Base-by-base conservation (phyloP, 2,329 filamentous ascomycete genomes). In the Neofusicoccum kwambonambiense region DNA sequence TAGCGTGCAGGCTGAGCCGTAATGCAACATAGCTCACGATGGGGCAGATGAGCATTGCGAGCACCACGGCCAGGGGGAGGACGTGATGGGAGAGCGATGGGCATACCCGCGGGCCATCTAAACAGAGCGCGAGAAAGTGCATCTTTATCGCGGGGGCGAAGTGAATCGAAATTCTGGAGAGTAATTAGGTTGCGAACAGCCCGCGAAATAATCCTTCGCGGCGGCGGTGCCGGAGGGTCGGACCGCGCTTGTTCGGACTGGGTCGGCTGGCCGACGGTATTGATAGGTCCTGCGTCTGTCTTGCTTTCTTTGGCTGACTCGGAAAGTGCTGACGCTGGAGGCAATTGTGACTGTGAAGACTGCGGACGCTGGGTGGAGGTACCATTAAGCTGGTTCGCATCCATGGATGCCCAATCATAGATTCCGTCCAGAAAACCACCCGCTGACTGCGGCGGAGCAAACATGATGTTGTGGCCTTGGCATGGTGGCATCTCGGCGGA, bases 1-100 rank as follows among this genome's bases (percentile, higher is more conserved):
- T 96, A 98, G 63, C 87, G 87, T 12, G 94, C 95, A 4, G 89
- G 87, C 62, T 89, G 86, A 71, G 89, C 90, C 1, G 92, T 97
- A 73, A 98, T 93, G 56, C 89, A 89, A 76, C 95, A 99, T 37
- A 89, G 81, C 50, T 84, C 80, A 67, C 75, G 77, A 64, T 68
- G 68, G 62, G 73, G 65, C 71, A 71, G 67, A 70, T 74, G 68
- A 69, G 67, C 54, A 65, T 73, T 72, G 78, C 67, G 74, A 79
- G 78, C 80, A 85, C 69, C 77, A 79, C 68, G 78, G 75, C 70
- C 82, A 77, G 78, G 84, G 70, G 81, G 85, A 76, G 78, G 84
- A 70, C 81, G 85, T 66, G 19, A 69, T 62, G 41, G 66, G 12
- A 65, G 71, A 19, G 76, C 71, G 49, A 72, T 76, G 4, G 67